Evolutionary conservation across 108 stramenopile genomes (phyloP).

Genomic region (Epipyxis sp.): DNA sequence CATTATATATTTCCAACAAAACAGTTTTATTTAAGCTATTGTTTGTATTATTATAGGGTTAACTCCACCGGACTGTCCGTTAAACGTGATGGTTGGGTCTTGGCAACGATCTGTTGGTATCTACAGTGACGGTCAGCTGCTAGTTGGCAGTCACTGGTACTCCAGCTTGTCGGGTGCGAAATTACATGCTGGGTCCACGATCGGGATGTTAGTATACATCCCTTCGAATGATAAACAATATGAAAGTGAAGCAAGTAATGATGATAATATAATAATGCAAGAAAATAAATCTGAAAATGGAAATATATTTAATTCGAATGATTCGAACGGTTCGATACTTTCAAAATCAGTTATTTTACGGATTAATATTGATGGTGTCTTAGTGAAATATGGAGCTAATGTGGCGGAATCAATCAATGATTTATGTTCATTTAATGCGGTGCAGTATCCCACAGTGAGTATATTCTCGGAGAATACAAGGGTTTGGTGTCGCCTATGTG

Average conservation of each 20-base stretch:
- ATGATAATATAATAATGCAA: too few species aligned
- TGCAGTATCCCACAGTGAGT: conserved; percentile 2
- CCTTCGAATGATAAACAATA: too few species aligned
- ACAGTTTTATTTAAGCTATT: too few species aligned
- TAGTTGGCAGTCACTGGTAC: not conserved
- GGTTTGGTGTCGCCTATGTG: conserved; percentile 15
- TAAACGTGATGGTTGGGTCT: conserved; percentile 16
- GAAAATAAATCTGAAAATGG: too few species aligned
- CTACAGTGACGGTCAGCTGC: not conserved
- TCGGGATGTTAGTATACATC: not conserved
- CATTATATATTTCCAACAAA: too few species aligned
- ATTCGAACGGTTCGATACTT: too few species aligned
- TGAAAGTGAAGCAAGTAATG: too few species aligned
- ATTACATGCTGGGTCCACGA: conserved; percentile 2
- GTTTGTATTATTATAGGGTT: too few species aligned
- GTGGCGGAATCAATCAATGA: not conserved
- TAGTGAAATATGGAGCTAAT: not conserved
- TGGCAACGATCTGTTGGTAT: not conserved
- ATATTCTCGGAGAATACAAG: not conserved
- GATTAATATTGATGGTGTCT: not conserved
- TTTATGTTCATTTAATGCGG: not conserved
- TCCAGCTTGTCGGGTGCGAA: not conserved
- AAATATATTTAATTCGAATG: too few species aligned
- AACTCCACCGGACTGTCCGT: conserved; percentile 1
- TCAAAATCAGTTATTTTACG: not conserved